Conservation (phyloP, 169 alveolate genomes). For the Plasmodium cynomolgi region DNA sequence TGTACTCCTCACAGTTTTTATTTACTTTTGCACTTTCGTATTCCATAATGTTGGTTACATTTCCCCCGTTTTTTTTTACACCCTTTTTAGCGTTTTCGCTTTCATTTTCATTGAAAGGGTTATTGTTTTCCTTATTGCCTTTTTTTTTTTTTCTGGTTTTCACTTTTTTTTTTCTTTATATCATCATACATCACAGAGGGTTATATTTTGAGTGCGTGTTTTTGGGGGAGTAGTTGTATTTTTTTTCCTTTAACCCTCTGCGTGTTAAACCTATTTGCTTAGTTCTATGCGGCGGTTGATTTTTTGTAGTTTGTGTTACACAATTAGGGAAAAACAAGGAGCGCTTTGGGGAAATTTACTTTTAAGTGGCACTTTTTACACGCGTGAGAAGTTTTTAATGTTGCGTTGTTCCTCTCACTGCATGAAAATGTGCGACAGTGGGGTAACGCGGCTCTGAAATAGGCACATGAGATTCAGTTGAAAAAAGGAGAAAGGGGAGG, state of each 20-base stretch:
- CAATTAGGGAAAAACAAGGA: background rate
- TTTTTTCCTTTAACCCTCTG: background rate
- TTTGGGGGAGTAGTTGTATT: background rate
- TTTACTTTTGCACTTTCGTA: background rate
- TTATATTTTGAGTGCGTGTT: background rate
- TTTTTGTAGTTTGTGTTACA: conserved; percentile 4
- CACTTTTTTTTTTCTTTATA: conserved; percentile 26
- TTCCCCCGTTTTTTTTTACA: background rate
- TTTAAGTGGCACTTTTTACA: background rate
- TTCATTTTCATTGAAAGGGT: background rate
- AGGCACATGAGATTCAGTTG: background rate
- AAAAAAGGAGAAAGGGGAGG: background rate
- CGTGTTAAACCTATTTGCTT: background rate
- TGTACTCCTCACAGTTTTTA: background rate
- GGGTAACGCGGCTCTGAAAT: background rate
- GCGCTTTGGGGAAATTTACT: background rate
- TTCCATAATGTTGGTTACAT: background rate
- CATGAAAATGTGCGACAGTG: background rate
- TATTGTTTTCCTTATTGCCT: conserved; percentile 4
- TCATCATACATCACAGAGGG: conserved; percentile 2
- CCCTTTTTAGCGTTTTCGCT: conserved; percentile 7
- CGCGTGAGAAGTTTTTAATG: background rate
- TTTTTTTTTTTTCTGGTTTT: conserved; percentile 6
- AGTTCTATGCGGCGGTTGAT: background rate
- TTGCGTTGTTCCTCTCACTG: background rate